phyloP scores from a whole-genome alignment of 106 monocot species.

The Phalaenopsis aphrodite region DNA sequence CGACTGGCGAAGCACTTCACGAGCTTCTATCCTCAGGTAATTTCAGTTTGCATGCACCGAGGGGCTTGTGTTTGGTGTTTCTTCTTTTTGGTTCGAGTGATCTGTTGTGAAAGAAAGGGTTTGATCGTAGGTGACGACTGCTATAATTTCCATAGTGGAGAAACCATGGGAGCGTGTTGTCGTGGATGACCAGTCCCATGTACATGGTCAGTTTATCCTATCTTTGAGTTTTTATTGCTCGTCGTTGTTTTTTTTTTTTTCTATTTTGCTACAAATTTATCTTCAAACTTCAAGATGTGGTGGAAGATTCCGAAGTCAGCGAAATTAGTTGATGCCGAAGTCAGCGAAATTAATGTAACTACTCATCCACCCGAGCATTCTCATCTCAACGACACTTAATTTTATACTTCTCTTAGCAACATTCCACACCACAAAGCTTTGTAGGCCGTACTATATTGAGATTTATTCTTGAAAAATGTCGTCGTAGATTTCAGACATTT shows the following conservation, averaged over 20 bases:
- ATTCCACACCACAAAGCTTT: too few species aligned
- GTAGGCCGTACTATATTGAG: too few species aligned
- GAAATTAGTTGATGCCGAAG: neutral
- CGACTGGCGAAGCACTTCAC: slow-evolving; percentile 75
- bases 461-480: too few species aligned
- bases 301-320: neutral
- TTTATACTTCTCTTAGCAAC: too few species aligned
- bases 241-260: neutral
- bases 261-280: neutral
- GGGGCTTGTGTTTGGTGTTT: neutral
- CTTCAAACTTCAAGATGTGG: neutral
- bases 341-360: too few species aligned
- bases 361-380: too few species aligned
- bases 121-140: slow-evolving; percentile 48
- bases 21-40: slow-evolving; percentile 69
- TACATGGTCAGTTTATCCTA: slow-evolving; percentile 43
- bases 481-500: too few species aligned
- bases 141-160: slow-evolving; percentile 57
- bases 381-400: too few species aligned
- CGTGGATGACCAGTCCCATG: slow-evolving; percentile 53
- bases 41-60: neutral
- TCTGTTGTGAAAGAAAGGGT: neutral
- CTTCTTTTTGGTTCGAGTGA: slow-evolving; percentile 3
- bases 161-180: slow-evolving; percentile 85
- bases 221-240: neutral